A percentile compares a stretch with the other conserved stretches of the same genome.
Evolutionary conservation across 768 basidiomycete species (phyloP).

Genomic region (Xerocomus brunneocitrinus): DNA sequence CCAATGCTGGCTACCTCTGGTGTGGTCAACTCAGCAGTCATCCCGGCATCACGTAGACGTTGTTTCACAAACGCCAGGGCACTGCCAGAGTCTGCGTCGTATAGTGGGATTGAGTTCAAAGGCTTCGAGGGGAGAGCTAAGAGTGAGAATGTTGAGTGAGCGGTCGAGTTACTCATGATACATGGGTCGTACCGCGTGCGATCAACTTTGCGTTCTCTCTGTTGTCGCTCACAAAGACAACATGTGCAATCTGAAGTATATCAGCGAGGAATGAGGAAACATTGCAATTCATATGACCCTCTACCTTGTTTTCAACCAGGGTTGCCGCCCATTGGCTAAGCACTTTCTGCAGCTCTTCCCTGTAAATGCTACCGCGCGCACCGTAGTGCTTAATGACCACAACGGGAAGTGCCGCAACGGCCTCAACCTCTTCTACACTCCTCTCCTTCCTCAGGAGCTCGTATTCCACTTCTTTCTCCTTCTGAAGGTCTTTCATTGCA

Average conservation of each 20-base stretch:
- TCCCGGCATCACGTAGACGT: constrained; percentile 60
- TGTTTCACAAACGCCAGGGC: constrained; percentile 78
- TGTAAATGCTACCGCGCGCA: constrained; percentile 47
- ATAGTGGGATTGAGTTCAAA: constrained; percentile 69
- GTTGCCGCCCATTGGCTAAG: constrained; percentile 82
- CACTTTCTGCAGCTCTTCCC: constrained; percentile 69
- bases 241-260: constrained; percentile 73
- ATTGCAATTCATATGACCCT: constrained; percentile 2
- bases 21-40: constrained; percentile 48
- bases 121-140: constrained; percentile 83
- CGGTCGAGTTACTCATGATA: neutral
- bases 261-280: neutral
- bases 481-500: constrained; percentile 18
- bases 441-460: constrained; percentile 29
- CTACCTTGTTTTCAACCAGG: constrained; percentile 75
- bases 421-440: constrained; percentile 43
- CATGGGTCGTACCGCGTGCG: constrained; percentile 55
- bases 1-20: constrained; percentile 58
- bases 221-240: constrained; percentile 86
- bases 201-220: constrained; percentile 82
- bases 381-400: constrained; percentile 83
- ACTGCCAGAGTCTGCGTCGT: constrained; percentile 80
- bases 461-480: constrained; percentile 30
- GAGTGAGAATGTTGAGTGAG: neutral
- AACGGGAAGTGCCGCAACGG: constrained; percentile 67